Evolutionary conservation across 2,329 filamentous ascomycete species (phyloP).

Genomic region (Aspergillus awamori): DNA sequence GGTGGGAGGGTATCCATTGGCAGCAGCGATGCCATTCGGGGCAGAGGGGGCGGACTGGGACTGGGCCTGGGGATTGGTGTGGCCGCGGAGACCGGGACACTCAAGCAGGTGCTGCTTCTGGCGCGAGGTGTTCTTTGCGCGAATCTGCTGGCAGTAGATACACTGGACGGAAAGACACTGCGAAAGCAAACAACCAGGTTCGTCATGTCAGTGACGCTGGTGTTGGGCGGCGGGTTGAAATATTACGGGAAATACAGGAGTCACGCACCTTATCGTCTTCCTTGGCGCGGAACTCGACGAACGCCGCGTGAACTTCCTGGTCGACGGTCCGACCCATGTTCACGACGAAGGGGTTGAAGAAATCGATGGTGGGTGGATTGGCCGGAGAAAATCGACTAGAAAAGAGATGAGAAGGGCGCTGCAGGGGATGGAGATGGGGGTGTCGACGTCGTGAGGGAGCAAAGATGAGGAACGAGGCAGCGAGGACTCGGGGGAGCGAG

Average conservation of each 20-base stretch:
- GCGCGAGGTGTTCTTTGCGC: conserved; percentile 56
- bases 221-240: conserved; percentile 26
- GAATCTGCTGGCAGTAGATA: conserved; percentile 57
- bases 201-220: conserved; percentile 39
- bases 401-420: conserved; percentile 18
- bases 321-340: conserved; percentile 56
- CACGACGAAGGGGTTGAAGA: conserved; percentile 29
- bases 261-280: conserved; percentile 54
- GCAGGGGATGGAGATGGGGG: conserved; percentile 15
- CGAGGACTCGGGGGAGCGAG: conserved; percentile 22
- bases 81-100: conserved; percentile 52
- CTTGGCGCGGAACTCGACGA: conserved; percentile 58
- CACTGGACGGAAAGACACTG: conserved; percentile 57
- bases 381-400: conserved; percentile 11
- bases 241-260: conserved; percentile 46
- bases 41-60: conserved; percentile 41
- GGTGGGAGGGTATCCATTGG: conserved; percentile 49
- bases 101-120: conserved; percentile 56
- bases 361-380: conserved; percentile 28
- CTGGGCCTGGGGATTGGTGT: conserved; percentile 47
- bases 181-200: conserved; percentile 22
- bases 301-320: conserved; percentile 56
- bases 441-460: conserved; percentile 19
- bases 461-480: conserved; percentile 13
- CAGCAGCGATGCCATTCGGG: conserved; percentile 44